These are phyloP conservation scores for Solioccasus polychromus DNA, from an alignment of 768 basidiomycete genomes.

Conservation along the genomic window DNA sequence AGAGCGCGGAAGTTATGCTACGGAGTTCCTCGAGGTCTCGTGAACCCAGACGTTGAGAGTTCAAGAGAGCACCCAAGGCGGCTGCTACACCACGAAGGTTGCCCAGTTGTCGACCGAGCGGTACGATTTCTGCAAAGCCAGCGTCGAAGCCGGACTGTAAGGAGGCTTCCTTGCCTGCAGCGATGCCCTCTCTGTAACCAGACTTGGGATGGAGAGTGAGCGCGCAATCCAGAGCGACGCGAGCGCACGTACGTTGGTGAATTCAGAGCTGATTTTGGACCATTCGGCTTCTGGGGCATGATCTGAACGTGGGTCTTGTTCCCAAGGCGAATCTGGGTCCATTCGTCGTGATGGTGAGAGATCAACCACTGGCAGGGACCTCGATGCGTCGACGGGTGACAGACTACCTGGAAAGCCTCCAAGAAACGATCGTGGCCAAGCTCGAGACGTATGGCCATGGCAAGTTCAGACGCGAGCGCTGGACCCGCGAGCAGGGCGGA, in stretches of 20 bases:
- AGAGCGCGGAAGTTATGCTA: constrained; percentile 54
- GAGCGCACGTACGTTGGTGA: constrained; percentile 56
- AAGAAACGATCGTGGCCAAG: constrained; percentile 19
- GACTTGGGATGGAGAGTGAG: constrained; percentile 45
- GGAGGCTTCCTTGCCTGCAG: constrained; percentile 81
- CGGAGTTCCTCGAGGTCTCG: constrained; percentile 42
- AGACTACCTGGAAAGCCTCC: constrained; percentile 13
- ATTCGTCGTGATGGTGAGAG: constrained; percentile 7
- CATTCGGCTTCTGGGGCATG: constrained; percentile 54
- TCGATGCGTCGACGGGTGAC: constrained; percentile 17
- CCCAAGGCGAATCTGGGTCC: constrained; percentile 56
- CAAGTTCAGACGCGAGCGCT: constrained; percentile 16
- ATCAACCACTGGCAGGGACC: background rate
- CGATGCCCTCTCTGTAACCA: constrained; percentile 97
- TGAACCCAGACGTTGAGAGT: constrained; percentile 23
- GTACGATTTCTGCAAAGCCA: constrained; percentile 68
- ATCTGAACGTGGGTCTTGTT: constrained; percentile 39
- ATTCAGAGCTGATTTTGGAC: constrained; percentile 63
- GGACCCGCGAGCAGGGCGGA: constrained; percentile 19
- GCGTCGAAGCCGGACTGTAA: constrained; percentile 90
- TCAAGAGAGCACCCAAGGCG: constrained; percentile 58
- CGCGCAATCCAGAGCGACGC: background rate
- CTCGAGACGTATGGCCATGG: constrained; percentile 15
- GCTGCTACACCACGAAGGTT: constrained; percentile 68
- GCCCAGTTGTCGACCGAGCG: constrained; percentile 76